These are phyloP conservation scores for Daldinia sp. DNA, from an alignment of 2,329 filamentous ascomycete genomes.

Conservation along the genomic window DNA sequence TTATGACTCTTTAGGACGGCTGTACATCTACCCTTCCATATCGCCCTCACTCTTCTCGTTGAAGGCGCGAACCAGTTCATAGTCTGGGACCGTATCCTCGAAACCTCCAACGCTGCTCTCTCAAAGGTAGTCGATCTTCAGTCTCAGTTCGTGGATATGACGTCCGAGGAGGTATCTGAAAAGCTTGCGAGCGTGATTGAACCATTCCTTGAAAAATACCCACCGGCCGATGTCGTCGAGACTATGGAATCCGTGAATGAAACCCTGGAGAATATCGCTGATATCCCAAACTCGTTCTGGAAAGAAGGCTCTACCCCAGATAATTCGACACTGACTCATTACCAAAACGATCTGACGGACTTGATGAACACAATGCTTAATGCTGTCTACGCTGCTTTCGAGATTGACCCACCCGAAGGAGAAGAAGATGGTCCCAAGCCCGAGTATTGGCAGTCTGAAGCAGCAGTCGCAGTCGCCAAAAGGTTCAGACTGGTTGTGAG, in stretches of 20 bases:
- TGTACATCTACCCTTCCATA: slow-evolving; percentile 73
- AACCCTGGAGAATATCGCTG: slow-evolving; percentile 37
- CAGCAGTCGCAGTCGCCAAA: slow-evolving; percentile 28
- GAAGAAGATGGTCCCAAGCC: slow-evolving; percentile 8
- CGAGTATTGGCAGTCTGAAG: slow-evolving; percentile 39
- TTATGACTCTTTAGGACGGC: slow-evolving; percentile 55
- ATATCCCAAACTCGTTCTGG: slow-evolving; percentile 45
- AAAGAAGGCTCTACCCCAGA: slow-evolving; percentile 15
- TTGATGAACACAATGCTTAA: slow-evolving; percentile 45
- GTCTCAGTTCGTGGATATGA: slow-evolving; percentile 10
- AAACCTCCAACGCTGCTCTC: slow-evolving; percentile 37
- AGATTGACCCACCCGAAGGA: slow-evolving; percentile 35
- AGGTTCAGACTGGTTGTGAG: slow-evolving; percentile 47
- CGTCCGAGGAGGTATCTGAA: slow-evolving; percentile 40
- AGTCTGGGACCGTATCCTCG: slow-evolving; percentile 56
- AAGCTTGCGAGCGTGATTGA: slow-evolving; percentile 34
- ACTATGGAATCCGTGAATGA: slow-evolving; percentile 38
- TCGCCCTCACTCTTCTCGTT: slow-evolving; percentile 72
- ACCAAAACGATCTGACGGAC: slow-evolving; percentile 33
- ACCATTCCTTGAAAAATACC: slow-evolving; percentile 51
- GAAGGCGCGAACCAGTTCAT: slow-evolving; percentile 71
- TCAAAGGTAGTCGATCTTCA: slow-evolving; percentile 25
- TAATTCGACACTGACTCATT: slow-evolving; percentile 18
- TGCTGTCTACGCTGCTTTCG: slow-evolving; percentile 47
- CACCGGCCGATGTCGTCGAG: slow-evolving; percentile 39